Conservation (phyloP, 2,329 filamentous ascomycete genomes). For the Fusarium sp. region DNA sequence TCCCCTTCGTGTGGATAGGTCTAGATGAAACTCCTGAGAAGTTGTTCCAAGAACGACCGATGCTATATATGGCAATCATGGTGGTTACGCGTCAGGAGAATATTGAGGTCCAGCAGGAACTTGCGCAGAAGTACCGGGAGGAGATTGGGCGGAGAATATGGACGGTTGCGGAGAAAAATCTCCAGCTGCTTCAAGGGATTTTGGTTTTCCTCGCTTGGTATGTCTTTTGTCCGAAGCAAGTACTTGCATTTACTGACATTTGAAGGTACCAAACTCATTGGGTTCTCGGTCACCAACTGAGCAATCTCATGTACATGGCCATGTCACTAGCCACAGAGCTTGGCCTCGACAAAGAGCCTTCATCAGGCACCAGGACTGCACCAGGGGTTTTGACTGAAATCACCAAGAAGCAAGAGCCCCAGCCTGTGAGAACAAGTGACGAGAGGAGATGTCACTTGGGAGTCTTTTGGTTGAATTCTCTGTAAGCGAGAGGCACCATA, state of each 20-base stretch:
- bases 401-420: background rate
- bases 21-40: background rate
- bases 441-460: constrained; percentile 17
- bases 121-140: constrained; percentile 11
- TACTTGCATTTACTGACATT: background rate
- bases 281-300: constrained; percentile 4
- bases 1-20: constrained; percentile 9
- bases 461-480: constrained; percentile 10
- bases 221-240: fast-evolving
- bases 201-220: constrained; percentile 19
- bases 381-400: background rate
- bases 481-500: background rate
- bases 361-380: background rate
- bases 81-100: constrained; percentile 14
- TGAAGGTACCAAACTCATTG: constrained; percentile 15
- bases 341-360: background rate
- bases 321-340: constrained; percentile 18
- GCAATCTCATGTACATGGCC: constrained; percentile 12
- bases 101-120: background rate
- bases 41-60: background rate
- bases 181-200: background rate
- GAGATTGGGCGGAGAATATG: constrained; percentile 12
- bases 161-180: constrained; percentile 5
- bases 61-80: constrained; percentile 25
- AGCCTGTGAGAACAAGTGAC: background rate